A percentile compares a stretch with the other conserved stretches of the same genome.
Conservation (phyloP, 1,284 basidiomycete species). For the Lentinula novae-zelandiae region DNA sequence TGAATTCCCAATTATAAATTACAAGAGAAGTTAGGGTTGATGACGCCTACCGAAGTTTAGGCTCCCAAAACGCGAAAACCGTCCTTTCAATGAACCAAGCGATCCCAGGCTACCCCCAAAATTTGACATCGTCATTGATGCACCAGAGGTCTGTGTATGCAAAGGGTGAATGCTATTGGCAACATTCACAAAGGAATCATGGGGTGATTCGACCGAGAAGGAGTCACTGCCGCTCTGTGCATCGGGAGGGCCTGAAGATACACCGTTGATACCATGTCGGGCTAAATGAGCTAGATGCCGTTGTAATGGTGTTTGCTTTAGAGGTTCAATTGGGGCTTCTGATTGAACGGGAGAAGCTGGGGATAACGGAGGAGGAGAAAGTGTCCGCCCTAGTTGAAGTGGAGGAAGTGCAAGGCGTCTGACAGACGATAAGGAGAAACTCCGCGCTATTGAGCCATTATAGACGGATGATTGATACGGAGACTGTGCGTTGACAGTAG, state of each 20-base stretch:
- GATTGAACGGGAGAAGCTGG: slow-evolving; percentile 37
- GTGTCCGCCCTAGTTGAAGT: slow-evolving; percentile 41
- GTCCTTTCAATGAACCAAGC: slow-evolving; percentile 49
- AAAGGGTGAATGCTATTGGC: slow-evolving; percentile 33
- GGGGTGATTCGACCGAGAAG: slow-evolving; percentile 60
- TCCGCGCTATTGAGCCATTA: slow-evolving; percentile 42
- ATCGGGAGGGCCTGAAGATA: slow-evolving; percentile 57
- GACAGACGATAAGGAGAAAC: slow-evolving; percentile 38
- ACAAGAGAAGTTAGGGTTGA: slow-evolving; percentile 21
- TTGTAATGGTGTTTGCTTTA: slow-evolving; percentile 71
- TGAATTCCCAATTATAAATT: neutral
- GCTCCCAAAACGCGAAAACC: slow-evolving; percentile 72
- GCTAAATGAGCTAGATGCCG: slow-evolving; percentile 74
- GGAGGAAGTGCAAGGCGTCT: slow-evolving; percentile 43
- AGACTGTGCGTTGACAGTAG: slow-evolving; percentile 27
- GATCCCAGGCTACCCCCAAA: slow-evolving; percentile 50
- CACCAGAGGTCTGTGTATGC: slow-evolving; percentile 41
- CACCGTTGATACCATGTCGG: slow-evolving; percentile 74
- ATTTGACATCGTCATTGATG: slow-evolving; percentile 49
- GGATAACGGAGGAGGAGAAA: slow-evolving; percentile 43
- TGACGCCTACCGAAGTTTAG: slow-evolving; percentile 62
- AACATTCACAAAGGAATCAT: slow-evolving; percentile 69
- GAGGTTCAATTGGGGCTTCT: slow-evolving; percentile 23
- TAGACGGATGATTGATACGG: slow-evolving; percentile 39
- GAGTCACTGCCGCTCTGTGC: slow-evolving; percentile 43